Evolutionary conservation across 1,284 basidiomycete species (phyloP), one percentile per base, ranked within the genome.

Genomic region (Tremellales sp.): DNA sequence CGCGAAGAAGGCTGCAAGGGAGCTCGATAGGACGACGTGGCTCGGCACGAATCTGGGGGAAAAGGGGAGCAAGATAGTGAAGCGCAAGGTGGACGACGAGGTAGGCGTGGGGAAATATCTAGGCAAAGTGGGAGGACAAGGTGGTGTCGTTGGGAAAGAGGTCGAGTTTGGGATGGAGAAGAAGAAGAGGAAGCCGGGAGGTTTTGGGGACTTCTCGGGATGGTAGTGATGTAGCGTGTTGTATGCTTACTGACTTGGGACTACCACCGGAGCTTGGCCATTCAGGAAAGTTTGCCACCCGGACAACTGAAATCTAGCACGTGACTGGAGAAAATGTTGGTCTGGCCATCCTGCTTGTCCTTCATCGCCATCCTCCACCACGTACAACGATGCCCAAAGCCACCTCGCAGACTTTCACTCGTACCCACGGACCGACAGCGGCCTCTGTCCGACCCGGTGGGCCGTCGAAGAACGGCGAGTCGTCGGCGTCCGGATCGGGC

Each of bases 341-440:
- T n/a, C n/a, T n/a, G n/a, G n/a, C n/a, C n/a, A n/a, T n/a, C n/a
- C n/a, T n/a, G n/a, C n/a, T n/a, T n/a, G n/a, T n/a, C n/a, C n/a
- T n/a, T n/a, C n/a, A n/a, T n/a, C n/a, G n/a, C n/a, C n/a, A n/a
- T n/a, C n/a, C n/a, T n/a, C n/a, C 32, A 16, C 41, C 19, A 13
- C 32, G 13, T 19, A 36, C 35, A 38, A 61, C 14, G 35, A 95
- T 97, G 94, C 92, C 93, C 58, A 83, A 89, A 67, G 94, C 90
- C 50, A 92, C 87, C 0, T 84, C 85, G 9, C 81, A 87, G 60
- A 83, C 85, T 51, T 87, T 95, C 61, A 81, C 81, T 24, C 77
- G 83, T 47, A 79, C 81, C 12, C 90, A 88, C 65, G 79, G 85
- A 49, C 79, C 86, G 1, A 81, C 87, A 5, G 53, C 63, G 5